These are phyloP conservation scores for Hemisphaericaspora xylofermentans DNA, from an alignment of 1,139 yeast species.

Conservation along the genomic window DNA sequence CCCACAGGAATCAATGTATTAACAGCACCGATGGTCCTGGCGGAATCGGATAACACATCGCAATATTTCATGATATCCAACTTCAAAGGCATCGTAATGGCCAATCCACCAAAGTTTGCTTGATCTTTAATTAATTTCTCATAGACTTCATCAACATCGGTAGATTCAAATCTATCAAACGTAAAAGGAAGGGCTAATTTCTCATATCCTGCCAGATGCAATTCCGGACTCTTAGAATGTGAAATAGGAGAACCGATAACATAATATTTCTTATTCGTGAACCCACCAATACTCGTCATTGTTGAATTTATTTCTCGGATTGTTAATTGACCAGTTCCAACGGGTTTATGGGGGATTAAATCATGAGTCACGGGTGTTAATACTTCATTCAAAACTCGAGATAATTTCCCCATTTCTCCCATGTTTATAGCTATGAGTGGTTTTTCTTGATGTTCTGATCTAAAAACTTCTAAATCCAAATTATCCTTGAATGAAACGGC, in stretches of 20 bases:
- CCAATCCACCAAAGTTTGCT: constrained; percentile 74
- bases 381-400: constrained; percentile 70
- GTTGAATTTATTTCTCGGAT: constrained; percentile 60
- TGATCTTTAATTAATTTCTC: constrained; percentile 47
- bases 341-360: constrained; percentile 56
- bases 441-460: constrained; percentile 45
- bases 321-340: constrained; percentile 66
- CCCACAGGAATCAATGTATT: constrained; percentile 70
- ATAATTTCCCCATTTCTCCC: constrained; percentile 73
- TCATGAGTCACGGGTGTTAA: constrained; percentile 85
- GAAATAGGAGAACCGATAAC: constrained; percentile 81
- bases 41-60: constrained; percentile 67
- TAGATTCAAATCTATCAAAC: constrained; percentile 69
- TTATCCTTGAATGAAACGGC: constrained; percentile 70
- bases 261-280: constrained; percentile 57
- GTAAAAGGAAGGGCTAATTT: constrained; percentile 75
- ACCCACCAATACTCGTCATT: constrained; percentile 62
- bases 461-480: constrained; percentile 66
- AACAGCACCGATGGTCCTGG: constrained; percentile 82
- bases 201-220: constrained; percentile 77
- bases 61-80: constrained; percentile 70
- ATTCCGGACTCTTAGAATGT: constrained; percentile 84
- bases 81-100: constrained; percentile 89
- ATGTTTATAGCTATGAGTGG: constrained; percentile 86
- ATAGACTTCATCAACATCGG: constrained; percentile 52